A percentile compares a stretch with the other conserved stretches of the same genome.
phyloP scores from a whole-genome alignment of 2,329 filamentous ascomycete genomes.

The Xylaria sp. region DNA sequence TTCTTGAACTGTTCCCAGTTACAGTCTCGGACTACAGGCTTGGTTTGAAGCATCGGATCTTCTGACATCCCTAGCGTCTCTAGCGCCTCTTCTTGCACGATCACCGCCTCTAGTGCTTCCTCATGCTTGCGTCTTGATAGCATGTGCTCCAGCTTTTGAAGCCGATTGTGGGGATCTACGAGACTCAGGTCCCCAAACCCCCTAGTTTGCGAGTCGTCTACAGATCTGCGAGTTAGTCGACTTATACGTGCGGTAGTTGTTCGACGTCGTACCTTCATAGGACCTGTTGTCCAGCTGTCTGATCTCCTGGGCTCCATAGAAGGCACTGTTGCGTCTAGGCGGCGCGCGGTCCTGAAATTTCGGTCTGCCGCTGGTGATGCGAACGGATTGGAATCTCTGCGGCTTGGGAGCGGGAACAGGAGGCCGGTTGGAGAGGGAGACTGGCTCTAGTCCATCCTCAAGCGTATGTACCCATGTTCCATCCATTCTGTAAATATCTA shows the following conservation, averaged over 20 bases:
- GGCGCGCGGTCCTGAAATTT: constrained; percentile 24
- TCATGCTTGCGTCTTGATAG: constrained; percentile 12
- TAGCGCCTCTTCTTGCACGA: not conserved
- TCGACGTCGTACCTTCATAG: constrained; percentile 24
- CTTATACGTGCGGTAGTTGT: not conserved
- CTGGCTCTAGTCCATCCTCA: constrained; percentile 32
- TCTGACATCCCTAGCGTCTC: constrained; percentile 24
- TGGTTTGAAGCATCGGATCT: constrained; percentile 33
- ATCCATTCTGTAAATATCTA: constrained; percentile 31
- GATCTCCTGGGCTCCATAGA: constrained; percentile 28
- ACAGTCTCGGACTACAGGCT: constrained; percentile 33
- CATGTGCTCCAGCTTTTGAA: constrained; percentile 35
- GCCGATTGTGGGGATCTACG: constrained; percentile 35
- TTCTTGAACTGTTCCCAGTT: constrained; percentile 41
- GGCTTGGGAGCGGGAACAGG: constrained; percentile 36
- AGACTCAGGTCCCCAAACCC: constrained; percentile 35
- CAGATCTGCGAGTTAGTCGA: constrained; percentile 12
- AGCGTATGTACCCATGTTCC: constrained; percentile 37
- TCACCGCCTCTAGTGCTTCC: constrained; percentile 1
- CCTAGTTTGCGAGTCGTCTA: constrained; percentile 15
- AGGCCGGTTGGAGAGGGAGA: constrained; percentile 31
- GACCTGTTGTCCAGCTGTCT: constrained; percentile 9
- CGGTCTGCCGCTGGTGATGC: constrained; percentile 26
- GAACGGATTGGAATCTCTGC: constrained; percentile 37
- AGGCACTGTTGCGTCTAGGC: constrained; percentile 32